Percentiles rank a stretch among this genome's conserved stretches.
Evolutionary conservation across 2,329 filamentous ascomycete genomes (phyloP).

Genomic region (Botryotinia globosa): DNA sequence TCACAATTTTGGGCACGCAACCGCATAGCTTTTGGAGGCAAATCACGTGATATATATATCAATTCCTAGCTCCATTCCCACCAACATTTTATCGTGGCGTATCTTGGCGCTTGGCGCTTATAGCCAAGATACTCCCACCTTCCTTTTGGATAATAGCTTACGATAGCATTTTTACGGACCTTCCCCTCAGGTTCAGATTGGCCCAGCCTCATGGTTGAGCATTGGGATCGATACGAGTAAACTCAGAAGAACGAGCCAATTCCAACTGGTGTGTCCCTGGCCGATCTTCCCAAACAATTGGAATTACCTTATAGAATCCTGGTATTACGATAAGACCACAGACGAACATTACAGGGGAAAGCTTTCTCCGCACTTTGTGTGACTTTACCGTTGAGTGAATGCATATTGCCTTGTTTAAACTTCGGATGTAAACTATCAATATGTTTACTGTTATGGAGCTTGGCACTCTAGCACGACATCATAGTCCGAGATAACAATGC

Average conservation of each 20-base stretch:
- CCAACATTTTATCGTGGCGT: neutral
- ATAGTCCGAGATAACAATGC: slow-evolving; percentile 9
- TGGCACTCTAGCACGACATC: slow-evolving; percentile 14
- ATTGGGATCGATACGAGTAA: slow-evolving; percentile 11
- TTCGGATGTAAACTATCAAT: slow-evolving; percentile 1
- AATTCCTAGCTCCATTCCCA: neutral
- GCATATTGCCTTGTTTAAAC: neutral
- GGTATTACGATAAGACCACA: slow-evolving; percentile 5
- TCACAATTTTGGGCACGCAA: neutral
- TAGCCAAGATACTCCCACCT: slow-evolving; percentile 12
- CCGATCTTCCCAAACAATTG: neutral
- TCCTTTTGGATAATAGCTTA: slow-evolving; percentile 9
- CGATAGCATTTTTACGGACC: slow-evolving; percentile 3
- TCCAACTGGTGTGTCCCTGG: neutral
- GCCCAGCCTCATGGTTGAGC: neutral
- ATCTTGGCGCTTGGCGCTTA: slow-evolving; percentile 15
- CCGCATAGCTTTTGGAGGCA: neutral
- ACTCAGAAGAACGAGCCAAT: neutral
- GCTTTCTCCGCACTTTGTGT: slow-evolving; percentile 13
- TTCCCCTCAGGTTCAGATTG: slow-evolving; percentile 16
- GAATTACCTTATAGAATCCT: slow-evolving; percentile 17
- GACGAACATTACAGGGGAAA: neutral
- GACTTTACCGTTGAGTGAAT: neutral
- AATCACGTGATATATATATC: neutral
- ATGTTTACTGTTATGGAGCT: slow-evolving; percentile 1